phyloP scores from a whole-genome alignment of 129 eudicot species.

The Artemisia argyi region DNA sequence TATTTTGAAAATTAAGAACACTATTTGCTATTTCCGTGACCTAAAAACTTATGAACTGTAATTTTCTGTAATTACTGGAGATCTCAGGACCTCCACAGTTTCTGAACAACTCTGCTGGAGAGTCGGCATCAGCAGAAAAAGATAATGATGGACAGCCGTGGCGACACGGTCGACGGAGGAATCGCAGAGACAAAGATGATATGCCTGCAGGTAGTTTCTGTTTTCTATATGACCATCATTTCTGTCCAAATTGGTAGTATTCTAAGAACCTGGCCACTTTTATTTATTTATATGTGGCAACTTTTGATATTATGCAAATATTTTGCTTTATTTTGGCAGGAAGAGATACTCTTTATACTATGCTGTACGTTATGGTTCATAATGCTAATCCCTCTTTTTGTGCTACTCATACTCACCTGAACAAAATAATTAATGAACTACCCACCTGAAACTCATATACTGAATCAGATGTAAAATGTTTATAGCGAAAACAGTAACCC shows the following conservation, averaged over 20 bases:
- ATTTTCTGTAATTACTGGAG: slow-evolving; percentile 47
- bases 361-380: background rate
- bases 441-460: too few species aligned
- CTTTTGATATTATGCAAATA: background rate
- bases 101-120: slow-evolving; percentile 70
- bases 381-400: too few species aligned
- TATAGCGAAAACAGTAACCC: too few species aligned
- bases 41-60: slow-evolving; percentile 7
- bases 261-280: slow-evolving; percentile 2
- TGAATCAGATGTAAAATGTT: too few species aligned
- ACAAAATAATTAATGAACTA: too few species aligned
- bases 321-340: background rate
- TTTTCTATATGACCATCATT: background rate
- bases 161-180: slow-evolving; percentile 62
- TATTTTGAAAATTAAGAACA: background rate
- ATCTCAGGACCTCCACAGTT: slow-evolving; percentile 92
- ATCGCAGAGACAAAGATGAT: slow-evolving; percentile 68
- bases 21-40: background rate
- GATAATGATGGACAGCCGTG: slow-evolving; percentile 46
- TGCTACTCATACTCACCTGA: too few species aligned
- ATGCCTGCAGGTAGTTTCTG: slow-evolving; percentile 59
- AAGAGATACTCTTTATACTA: slow-evolving; percentile 1
- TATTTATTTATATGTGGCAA: slow-evolving; percentile 7
- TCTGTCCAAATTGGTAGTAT: background rate
- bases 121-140: slow-evolving; percentile 35